phyloP scores from a whole-genome alignment of 2,329 filamentous ascomycete genomes.

The Cladosporium sp. region DNA sequence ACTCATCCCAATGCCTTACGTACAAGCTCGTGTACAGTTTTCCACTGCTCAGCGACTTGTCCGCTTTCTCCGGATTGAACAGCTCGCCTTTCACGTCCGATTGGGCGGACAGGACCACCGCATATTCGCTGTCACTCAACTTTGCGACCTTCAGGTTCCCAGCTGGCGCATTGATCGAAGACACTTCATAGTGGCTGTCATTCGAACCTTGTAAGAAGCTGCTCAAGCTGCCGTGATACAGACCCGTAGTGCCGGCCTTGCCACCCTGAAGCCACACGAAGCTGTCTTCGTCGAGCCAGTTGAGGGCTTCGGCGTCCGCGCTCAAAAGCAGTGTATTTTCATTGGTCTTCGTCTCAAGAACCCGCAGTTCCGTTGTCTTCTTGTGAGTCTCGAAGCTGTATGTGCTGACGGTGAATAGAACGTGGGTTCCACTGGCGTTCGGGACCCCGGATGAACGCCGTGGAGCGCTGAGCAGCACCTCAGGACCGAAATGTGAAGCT shows the following conservation, averaged over 20 bases:
- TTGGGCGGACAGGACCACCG: slow-evolving; percentile 50
- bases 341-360: slow-evolving; percentile 64
- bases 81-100: slow-evolving; percentile 64
- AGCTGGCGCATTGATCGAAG: slow-evolving; percentile 40
- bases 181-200: slow-evolving; percentile 34
- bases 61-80: slow-evolving; percentile 45
- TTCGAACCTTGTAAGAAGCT: background rate
- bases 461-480: slow-evolving; percentile 70
- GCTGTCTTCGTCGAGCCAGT: slow-evolving; percentile 67
- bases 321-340: slow-evolving; percentile 59
- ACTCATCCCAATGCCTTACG: slow-evolving; percentile 50
- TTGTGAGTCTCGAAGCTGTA: slow-evolving; percentile 75
- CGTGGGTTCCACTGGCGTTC: slow-evolving; percentile 59
- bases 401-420: slow-evolving; percentile 63
- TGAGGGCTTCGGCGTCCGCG: slow-evolving; percentile 64
- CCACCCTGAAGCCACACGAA: slow-evolving; percentile 45
- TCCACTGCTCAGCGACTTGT: slow-evolving; percentile 39
- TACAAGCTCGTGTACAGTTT: slow-evolving; percentile 46
- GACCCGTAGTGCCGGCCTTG: background rate
- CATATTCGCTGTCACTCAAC: slow-evolving; percentile 34
- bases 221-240: background rate
- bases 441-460: slow-evolving; percentile 64
- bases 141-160: slow-evolving; percentile 42
- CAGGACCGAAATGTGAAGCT: slow-evolving; percentile 66
- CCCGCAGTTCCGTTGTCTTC: slow-evolving; percentile 60